phyloP scores from a whole-genome alignment of 148 eudicot species.

The Polygonum aviculare region DNA sequence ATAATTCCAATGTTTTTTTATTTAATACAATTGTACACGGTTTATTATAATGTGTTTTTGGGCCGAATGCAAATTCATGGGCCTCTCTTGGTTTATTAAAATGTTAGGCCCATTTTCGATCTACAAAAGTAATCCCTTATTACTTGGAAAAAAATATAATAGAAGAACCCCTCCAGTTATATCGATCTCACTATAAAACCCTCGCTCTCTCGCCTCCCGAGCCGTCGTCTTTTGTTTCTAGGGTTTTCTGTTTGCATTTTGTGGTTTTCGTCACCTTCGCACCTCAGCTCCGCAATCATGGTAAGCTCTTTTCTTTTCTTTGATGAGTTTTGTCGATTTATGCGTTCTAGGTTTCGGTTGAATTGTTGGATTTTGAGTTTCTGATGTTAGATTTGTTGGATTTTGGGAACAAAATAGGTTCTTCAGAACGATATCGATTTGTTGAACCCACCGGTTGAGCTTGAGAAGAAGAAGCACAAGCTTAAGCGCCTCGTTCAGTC shows the following conservation, averaged over 20 bases:
- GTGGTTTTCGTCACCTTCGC: background rate
- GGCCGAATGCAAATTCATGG: background rate
- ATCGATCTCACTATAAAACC: background rate
- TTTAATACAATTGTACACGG: too few relatives aligned
- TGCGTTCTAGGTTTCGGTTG: background rate
- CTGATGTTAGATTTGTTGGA: background rate
- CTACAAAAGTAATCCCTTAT: background rate
- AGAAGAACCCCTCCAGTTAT: background rate
- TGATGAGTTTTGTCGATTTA: background rate
- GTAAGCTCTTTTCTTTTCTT: background rate
- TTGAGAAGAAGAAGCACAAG: conserved; percentile 14
- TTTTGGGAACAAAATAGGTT: background rate
- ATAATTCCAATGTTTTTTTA: too few relatives aligned
- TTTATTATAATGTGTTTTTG: background rate
- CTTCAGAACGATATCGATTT: conserved; percentile 10
- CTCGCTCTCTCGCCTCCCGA: background rate
- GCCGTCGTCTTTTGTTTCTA: background rate
- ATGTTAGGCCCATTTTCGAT: background rate
- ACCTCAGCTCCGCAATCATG: background rate
- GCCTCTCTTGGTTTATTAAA: background rate
- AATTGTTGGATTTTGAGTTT: background rate
- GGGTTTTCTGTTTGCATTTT: background rate
- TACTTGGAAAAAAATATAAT: background rate
- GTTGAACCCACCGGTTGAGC: conserved; percentile 11
- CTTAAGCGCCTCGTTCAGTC: conserved; percentile 11